Conservation (phyloP, 2,329 filamentous ascomycete genomes). For the Dactylellina leptospora region DNA sequence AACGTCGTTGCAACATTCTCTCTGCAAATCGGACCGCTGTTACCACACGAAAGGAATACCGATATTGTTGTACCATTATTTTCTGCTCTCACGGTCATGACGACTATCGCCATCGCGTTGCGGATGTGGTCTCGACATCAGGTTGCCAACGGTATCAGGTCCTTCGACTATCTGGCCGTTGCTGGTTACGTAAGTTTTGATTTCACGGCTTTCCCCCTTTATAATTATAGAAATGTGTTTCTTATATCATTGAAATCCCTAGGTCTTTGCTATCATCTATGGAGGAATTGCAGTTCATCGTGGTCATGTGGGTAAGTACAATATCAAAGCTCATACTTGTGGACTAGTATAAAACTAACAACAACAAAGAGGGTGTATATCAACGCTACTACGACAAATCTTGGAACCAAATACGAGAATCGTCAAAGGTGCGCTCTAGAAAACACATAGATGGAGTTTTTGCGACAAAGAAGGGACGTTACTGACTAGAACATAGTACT, state of each 20-base stretch:
- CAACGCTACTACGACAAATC: conserved; percentile 18
- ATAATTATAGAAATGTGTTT: not conserved
- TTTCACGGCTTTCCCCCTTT: not conserved
- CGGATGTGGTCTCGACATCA: conserved; percentile 36
- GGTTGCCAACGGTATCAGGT: conserved; percentile 19
- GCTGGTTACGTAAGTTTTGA: conserved; percentile 27
- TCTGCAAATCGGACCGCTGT: not conserved
- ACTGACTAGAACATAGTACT: not conserved
- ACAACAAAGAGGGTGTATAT: conserved; percentile 16
- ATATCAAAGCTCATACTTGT: not conserved
- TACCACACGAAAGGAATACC: conserved; percentile 9
- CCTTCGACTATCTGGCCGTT: conserved; percentile 22
- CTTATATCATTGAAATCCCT: not conserved
- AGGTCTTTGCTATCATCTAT: conserved; percentile 17
- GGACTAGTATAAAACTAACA: too few species aligned
- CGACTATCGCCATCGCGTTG: conserved; percentile 17
- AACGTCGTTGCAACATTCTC: not conserved
- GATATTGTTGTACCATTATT: conserved; percentile 16
- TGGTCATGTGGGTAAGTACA: conserved; percentile 3
- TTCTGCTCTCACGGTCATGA: conserved; percentile 24
- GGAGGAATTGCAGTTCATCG: conserved; percentile 15
- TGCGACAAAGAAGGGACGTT: not conserved
- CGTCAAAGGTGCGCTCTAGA: conserved; percentile 1
- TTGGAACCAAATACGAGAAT: conserved; percentile 17
- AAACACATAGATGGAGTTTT: not conserved